Conservation (phyloP, 768 basidiomycete species). For the Exsudoporus frostii region DNA sequence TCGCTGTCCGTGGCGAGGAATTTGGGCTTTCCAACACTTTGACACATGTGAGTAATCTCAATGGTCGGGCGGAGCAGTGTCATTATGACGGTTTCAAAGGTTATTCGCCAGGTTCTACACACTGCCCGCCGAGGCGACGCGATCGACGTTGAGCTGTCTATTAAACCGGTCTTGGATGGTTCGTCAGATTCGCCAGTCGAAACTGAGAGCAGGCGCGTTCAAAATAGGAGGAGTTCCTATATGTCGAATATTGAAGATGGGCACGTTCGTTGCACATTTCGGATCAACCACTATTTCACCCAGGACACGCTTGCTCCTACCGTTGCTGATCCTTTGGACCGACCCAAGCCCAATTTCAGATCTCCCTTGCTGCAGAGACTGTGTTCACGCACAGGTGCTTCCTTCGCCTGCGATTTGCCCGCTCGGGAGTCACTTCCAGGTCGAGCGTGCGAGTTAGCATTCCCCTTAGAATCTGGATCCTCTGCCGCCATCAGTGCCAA, state of each 20-base stretch:
- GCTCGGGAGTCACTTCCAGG: conserved; percentile 42
- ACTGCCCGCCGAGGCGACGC: conserved; percentile 73
- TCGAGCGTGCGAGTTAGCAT: conserved; percentile 61
- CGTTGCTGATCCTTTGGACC: conserved; percentile 13
- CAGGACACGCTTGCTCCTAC: conserved; percentile 11
- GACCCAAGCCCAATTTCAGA: conserved; percentile 41
- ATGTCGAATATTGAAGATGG: conserved; percentile 29
- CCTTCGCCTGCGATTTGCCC: conserved; percentile 36
- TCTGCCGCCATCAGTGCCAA: conserved; percentile 41
- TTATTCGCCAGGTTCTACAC: conserved; percentile 77
- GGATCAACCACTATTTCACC: conserved; percentile 50
- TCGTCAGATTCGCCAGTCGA: conserved; percentile 25
- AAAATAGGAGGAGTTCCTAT: conserved; percentile 27
- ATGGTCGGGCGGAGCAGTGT: neutral
- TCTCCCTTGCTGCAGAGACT: conserved; percentile 59
- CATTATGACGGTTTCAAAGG: conserved; percentile 42
- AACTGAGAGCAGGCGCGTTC: conserved; percentile 18
- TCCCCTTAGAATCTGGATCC: conserved; percentile 62
- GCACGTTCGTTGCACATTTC: conserved; percentile 55
- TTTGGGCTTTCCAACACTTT: conserved; percentile 78
- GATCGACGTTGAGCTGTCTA: conserved; percentile 78
- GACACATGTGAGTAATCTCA: conserved; percentile 65
- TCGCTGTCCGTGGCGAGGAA: conserved; percentile 82
- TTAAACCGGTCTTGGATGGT: conserved; percentile 36
- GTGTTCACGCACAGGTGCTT: conserved; percentile 56